Evolutionary conservation across 805 yeast genomes (phyloP), one percentile per base, ranked within the genome.

Genomic region (Hanseniaspora hatyaiensis): DNA sequence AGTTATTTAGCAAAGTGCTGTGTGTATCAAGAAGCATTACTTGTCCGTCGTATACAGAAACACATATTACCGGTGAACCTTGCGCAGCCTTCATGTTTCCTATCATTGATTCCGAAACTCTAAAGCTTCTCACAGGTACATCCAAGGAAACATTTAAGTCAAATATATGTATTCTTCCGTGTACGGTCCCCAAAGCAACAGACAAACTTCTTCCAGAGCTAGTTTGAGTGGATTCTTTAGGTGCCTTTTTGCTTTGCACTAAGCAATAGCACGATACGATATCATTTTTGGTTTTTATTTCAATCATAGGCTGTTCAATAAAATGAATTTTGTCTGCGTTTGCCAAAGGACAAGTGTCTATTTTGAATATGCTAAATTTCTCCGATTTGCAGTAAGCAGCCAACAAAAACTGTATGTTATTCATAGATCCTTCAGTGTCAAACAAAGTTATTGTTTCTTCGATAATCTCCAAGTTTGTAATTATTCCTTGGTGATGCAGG

Each of bases 121-220:
- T 59, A 1, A 68, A 69, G 1, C 61, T 54, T 2, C 59, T 50
- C 5, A 19, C 20, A 0, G 66, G 52, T 4, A 53, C 47, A 1
- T 52, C 53, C 31, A 49, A 47, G 32, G 54, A 34, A 13, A 58
- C 34, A 24, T 59, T 55, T 3, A 55, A 15, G 30, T 47, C 53
- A 8, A 51, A 52, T 1, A 47, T 6, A 3, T 51, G 51, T 9
- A 52, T 50, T 15, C 51, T 51, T 0, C 88, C 88, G 58, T 77
- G 81, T 34, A 74, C 73, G 51, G 75, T 74, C 9, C 75, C 77
- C 4, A 70, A 70, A n/a, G 79, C 53, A 26, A 26, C n/a, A n/a
- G n/a, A n/a, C n/a, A n/a, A n/a, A n/a, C n/a, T n/a, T n/a, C n/a
- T n/a, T n/a, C n/a, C n/a, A n/a, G n/a, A n/a, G n/a, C n/a, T n/a